Conservation (phyloP, 345 rosid species). For the Mangifera indica region DNA sequence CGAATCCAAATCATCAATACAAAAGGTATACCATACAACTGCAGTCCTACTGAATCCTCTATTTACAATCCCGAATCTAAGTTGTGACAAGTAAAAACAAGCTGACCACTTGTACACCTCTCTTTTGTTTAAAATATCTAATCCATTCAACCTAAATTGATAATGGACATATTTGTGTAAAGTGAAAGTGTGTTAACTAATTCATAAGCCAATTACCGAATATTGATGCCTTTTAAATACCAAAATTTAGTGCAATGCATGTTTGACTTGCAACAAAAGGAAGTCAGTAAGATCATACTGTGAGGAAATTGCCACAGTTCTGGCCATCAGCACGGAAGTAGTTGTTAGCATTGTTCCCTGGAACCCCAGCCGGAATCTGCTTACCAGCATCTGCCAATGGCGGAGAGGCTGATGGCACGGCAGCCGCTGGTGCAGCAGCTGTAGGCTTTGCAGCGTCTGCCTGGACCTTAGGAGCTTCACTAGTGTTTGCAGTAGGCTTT, state of each 20-base stretch:
- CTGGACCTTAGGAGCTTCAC: conserved; percentile 35
- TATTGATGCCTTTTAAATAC: neutral
- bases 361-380: conserved; percentile 72
- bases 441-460: conserved; percentile 32
- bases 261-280: neutral
- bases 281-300: conserved; percentile 33
- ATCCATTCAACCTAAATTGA: neutral
- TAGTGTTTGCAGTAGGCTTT: conserved; percentile 29
- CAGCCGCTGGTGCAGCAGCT: conserved; percentile 15
- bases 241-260: neutral
- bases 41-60: neutral
- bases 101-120: neutral
- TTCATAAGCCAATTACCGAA: neutral
- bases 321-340: conserved; percentile 71
- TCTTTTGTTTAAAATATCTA: neutral
- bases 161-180: neutral
- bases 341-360: conserved; percentile 54
- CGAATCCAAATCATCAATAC: neutral
- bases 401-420: too few species aligned
- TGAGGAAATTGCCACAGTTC: conserved; percentile 76
- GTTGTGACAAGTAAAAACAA: too few species aligned
- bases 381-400: conserved; percentile 37
- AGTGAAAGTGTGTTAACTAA: neutral
- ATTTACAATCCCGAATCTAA: neutral
- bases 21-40: neutral